Base-by-base conservation (phyloP, 2,329 filamentous ascomycete genomes). In the Diaporthe sp. region DNA sequence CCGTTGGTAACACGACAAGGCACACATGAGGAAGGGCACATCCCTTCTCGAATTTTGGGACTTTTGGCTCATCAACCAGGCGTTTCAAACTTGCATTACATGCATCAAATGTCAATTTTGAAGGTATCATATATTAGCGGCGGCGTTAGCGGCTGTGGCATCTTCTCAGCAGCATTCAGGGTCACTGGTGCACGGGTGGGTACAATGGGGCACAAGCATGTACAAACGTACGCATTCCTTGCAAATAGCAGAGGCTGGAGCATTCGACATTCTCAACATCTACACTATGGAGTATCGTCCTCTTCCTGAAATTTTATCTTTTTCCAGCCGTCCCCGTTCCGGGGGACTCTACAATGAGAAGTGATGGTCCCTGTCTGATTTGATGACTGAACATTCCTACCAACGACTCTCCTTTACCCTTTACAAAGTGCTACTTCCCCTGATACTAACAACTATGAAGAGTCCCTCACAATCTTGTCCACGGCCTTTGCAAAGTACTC, bases 401-500 rank as follows among this genome's bases (percentile, higher is more conserved):
- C 5, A 51, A 47, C 37, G 28, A 22, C 34, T 42, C 34, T 28
- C 10, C 9, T 49, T 25, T 34, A 1, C 15, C 31, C 4, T 17
- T 28, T 37, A 15, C 37, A n/a, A 47, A 8, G 31, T 12, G 8
- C 25, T 34, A 10, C 22, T 34, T 42, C 0, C 3, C 37, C 57
- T 37, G 15, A 15, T 22, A 28, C 58, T 51, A 31, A 44, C 37
- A 37, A 55, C 70, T 79, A 83, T 77, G 81, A 76, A 20, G 79
- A 78, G 82, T 90, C 90, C 78, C 90, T 86, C 37, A 98, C 95
- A 44, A 96, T 94, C 84, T 93, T 94, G 83, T 98, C 94, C 17
- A 98, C 91, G 0, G 96, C 95, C 85, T 94, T 92, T 65, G 96
- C 97, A 81, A 98, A 94, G 86, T 98, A 98, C 73, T 98, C 95